Evolutionary conservation across 2,329 filamentous ascomycete species (phyloP).

Genomic region (Pseudocercospora fijiensis): DNA sequence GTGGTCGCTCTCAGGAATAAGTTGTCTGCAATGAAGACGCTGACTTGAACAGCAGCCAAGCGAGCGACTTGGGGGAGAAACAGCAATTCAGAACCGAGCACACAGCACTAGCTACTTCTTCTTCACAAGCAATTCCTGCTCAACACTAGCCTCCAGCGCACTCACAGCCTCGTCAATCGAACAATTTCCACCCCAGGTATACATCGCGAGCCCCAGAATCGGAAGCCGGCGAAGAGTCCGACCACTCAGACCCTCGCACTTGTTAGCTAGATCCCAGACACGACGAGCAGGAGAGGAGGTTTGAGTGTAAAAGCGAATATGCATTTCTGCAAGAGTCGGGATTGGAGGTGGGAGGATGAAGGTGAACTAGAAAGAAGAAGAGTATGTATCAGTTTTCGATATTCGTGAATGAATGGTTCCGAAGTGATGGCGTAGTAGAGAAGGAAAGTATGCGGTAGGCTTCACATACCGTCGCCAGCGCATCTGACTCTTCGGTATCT

Average conservation of each 20-base stretch:
- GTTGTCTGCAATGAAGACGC: neutral
- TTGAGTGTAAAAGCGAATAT: slow-evolving; percentile 23
- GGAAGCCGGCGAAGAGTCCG: slow-evolving; percentile 46
- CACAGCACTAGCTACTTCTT: neutral
- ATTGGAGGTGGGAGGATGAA: slow-evolving; percentile 24
- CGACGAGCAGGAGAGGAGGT: slow-evolving; percentile 31
- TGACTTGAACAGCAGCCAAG: neutral
- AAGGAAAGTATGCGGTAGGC: neutral
- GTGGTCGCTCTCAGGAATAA: neutral
- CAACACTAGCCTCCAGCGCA: slow-evolving; percentile 41
- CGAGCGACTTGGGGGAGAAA: no score
- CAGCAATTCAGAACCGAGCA: neutral
- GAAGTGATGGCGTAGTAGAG: neutral
- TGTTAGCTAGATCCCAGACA: slow-evolving; percentile 38
- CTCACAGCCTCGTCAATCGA: slow-evolving; percentile 41
- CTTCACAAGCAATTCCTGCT: slow-evolving; percentile 35
- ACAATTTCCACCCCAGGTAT: slow-evolving; percentile 40
- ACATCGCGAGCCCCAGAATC: slow-evolving; percentile 43
- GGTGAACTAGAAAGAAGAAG: slow-evolving; percentile 17
- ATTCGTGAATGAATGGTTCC: no score
- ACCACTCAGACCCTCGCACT: slow-evolving; percentile 44
- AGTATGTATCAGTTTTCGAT: no score
- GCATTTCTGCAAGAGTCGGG: slow-evolving; percentile 36
- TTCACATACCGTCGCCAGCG: neutral
- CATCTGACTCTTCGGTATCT: neutral